Evolutionary conservation across 352 stramenopile genomes (phyloP), one percentile per base, ranked within the genome.

Genomic region (Globisporangium solare): DNA sequence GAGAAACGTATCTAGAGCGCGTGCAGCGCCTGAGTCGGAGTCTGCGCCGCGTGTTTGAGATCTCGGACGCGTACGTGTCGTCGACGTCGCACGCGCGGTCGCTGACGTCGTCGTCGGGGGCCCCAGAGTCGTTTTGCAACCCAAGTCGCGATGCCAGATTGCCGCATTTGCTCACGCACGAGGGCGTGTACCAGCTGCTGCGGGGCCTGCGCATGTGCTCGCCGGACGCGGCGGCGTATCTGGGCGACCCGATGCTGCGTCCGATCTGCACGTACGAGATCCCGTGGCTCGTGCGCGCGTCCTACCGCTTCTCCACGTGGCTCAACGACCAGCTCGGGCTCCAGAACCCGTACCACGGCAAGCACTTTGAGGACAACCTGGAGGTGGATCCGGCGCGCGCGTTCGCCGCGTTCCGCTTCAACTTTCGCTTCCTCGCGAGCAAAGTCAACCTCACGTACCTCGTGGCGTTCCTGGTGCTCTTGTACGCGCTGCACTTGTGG

Each of bases 221-320:
- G 4, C 64, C 83, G 0, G 79, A 92, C 32, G 66, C 70, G 10
- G 68, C 76, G 8, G 59, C 70, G 51, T 95, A 89, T 64, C 62
- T 91, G 20, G 86, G 86, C 31, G 86, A 95, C 58, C 86, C 86
- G 15, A 94, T 95, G 78, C 65, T 94, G 10, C 79, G 83, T 2
- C 83, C 86, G 15, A 94, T 95, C 70, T 86, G 83, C 47, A 90
- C 81, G 42, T 91, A 79, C 54, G 86, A 95, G 60, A 71, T 95
- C 40, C 67, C 68, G 45, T 73, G 64, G 54, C 73, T 95, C n/a
- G 86, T 95, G 45, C 81, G 83, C 11, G 58, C 92, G 21, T 87
- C 79, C 21, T 94, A 77, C 70, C 75, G 72, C n/a, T 56, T 92
- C 13, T 95, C 86, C 35, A 85, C 69, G 47, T 89, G 80, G 78